Evolutionary conservation across 2,329 filamentous ascomycete species (phyloP), one percentile per base, ranked within the genome.

Genomic region (Diaporthe velutina): DNA sequence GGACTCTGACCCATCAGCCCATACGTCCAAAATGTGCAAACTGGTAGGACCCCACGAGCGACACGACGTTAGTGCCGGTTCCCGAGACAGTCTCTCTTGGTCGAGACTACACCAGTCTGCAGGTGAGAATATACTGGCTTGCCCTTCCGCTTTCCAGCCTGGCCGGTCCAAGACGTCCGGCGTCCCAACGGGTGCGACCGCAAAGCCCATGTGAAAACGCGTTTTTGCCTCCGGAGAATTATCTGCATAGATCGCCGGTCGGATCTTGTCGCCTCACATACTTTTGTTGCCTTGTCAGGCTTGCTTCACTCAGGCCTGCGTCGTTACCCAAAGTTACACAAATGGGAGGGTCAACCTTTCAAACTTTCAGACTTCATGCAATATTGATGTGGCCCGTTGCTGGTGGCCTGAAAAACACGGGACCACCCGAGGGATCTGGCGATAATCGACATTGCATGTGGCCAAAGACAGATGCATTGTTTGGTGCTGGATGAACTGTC

Each of bases 321-420:
- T 80, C 78, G 79, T 77, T 80, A 81, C 81, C 80, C 76, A 82
- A 82, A 75, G 80, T 82, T 73, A 72, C 77, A 81, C 81, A 57
- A 71, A 75, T 73, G 77, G 67, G 38, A 64, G 52, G 70, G 73
- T 73, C 68, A 40, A 40, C 35, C 60, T 64, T 30, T 33, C 40
- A 48, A 64, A 64, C 66, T 25, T 48, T 38, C 48, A 45, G 30
- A 33, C 22, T 57, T 30, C n/a, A 72, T 72, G 50, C 60, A 28
- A 60, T 64, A 73, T 50, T 76, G 73, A 76, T 40, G 67, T 48
- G 68, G 52, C 70, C 52, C 35, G 60, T 70, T n/a, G 30, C 45
- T 55, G 38, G 30, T 72, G 66, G 33, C n/a, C 15, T 30, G 25
- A 54, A 52, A 67, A 25, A 25, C 48, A 33, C 40, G 58, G 58